Conservation (phyloP, 345 rosid genomes). For the Odontarrhena argentea region DNA sequence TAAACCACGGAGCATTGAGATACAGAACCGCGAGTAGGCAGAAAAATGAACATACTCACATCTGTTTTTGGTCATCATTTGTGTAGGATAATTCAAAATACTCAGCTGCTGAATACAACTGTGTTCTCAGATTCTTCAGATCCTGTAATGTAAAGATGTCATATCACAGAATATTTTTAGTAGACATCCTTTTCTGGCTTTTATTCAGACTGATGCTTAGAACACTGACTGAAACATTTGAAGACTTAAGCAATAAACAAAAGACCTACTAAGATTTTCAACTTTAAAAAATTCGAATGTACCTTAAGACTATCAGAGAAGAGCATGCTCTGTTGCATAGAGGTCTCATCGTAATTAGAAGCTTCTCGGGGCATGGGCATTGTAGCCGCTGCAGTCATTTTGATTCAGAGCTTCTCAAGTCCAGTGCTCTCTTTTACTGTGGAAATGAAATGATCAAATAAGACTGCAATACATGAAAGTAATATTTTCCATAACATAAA, state of each 20-base stretch:
- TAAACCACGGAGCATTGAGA: neutral
- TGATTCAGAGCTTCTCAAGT: constrained; percentile 34
- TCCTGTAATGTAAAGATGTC: constrained; percentile 50
- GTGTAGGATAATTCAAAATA: constrained; percentile 86
- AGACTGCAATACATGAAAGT: constrained; percentile 21
- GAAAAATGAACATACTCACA: constrained; percentile 52
- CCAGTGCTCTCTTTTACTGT: constrained; percentile 35
- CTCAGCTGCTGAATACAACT: constrained; percentile 92
- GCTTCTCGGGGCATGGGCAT: constrained; percentile 56
- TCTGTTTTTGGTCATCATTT: constrained; percentile 77
- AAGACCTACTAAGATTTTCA: neutral
- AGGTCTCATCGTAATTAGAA: constrained; percentile 72
- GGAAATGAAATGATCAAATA: constrained; percentile 31
- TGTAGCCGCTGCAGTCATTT: constrained; percentile 63
- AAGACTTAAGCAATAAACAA: neutral
- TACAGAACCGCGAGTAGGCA: neutral
- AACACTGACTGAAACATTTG: neutral
- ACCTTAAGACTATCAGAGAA: constrained; percentile 91
- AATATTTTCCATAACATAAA: neutral
- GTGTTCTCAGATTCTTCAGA: constrained; percentile 81
- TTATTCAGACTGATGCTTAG: neutral
- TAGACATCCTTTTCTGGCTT: neutral
- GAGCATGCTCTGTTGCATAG: constrained; percentile 84
- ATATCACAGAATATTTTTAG: neutral
- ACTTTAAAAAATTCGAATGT: neutral